Evolutionary conservation across 768 basidiomycete species (phyloP).

Genomic region (Russula abietina): DNA sequence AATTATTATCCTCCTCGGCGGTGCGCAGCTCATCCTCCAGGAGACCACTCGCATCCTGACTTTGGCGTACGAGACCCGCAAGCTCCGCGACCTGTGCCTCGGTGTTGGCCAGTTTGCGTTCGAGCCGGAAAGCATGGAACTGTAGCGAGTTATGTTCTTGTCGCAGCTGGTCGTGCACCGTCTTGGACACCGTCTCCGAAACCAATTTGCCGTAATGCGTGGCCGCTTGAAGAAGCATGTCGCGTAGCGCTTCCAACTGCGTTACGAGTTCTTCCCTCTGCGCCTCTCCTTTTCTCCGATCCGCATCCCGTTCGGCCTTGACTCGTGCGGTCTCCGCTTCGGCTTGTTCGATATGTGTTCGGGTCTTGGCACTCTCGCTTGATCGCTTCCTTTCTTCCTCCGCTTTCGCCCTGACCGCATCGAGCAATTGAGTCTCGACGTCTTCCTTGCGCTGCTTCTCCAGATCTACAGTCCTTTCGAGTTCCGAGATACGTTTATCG

Average conservation of each 20-base stretch:
- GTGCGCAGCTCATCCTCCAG: slow-evolving; percentile 31
- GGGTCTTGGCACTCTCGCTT: slow-evolving; percentile 32
- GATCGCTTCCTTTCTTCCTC: slow-evolving; percentile 39
- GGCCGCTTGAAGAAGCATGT: slow-evolving; percentile 43
- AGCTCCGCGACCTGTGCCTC: slow-evolving; percentile 63
- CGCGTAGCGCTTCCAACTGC: slow-evolving; percentile 47
- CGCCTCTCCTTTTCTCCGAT: slow-evolving; percentile 32
- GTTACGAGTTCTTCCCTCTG: slow-evolving; percentile 43
- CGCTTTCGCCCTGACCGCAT: slow-evolving; percentile 35
- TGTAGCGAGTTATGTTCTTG: slow-evolving; percentile 37
- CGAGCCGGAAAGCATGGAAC: slow-evolving; percentile 45
- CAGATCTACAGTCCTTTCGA: slow-evolving; percentile 44
- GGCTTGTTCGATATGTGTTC: slow-evolving; percentile 36
- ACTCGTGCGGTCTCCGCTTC: slow-evolving; percentile 36
- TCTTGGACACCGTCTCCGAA: slow-evolving; percentile 27
- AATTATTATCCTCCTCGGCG: slow-evolving; percentile 23
- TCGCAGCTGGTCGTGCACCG: slow-evolving; percentile 25
- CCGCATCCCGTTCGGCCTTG: slow-evolving; percentile 31
- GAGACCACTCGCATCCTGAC: slow-evolving; percentile 46
- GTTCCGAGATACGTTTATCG: slow-evolving; percentile 48
- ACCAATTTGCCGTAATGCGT: slow-evolving; percentile 40
- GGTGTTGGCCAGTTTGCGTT: slow-evolving; percentile 63
- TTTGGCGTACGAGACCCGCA: slow-evolving; percentile 53
- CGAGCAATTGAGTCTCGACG: slow-evolving; percentile 41
- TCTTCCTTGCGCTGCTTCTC: slow-evolving; percentile 50